Evolutionary conservation across 306 rosid genomes (phyloP), one percentile per base, ranked within the genome.

Genomic region (Sophora flavescens): DNA sequence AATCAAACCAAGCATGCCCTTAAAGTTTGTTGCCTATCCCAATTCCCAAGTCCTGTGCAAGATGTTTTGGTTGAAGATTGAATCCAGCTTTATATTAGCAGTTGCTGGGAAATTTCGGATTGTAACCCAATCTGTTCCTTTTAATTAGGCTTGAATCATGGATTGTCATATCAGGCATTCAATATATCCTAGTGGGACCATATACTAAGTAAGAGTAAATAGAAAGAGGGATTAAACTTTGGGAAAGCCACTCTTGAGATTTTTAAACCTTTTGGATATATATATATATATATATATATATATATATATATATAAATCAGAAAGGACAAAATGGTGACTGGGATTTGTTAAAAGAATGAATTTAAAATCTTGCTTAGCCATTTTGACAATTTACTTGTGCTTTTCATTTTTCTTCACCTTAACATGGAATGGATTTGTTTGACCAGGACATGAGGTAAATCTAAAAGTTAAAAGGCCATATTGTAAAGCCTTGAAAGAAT

Each of bases 51-150:
- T 60, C 48, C 13, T 30, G 66, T 52, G 11, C 38, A 33, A 33
- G 58, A 35, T 11, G 44, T 3, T 36, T 53, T 1, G 53, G n/a
- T 71, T 71, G 68, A 42, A 57, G 35, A 30, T 38, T 56, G 28
- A 54, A 54, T 71, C 36, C 50, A 53, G 11, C 17, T 18, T 71
- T 53, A 30, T 13, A 77, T 39, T 65, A 28, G 63, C 11, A 52
- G 59, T 62, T 79, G 70, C 78, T 44, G 76, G 60, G 84, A 79
- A 83, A 70, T 75, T 78, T 79, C 84, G 42, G 70, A 74, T 59
- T 33, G 63, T 11, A 38, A 15, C 69, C 48, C 48, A 38, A 39
- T 8, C 61, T 70, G 14, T 63, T 72, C 22, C 72, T 76, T 81
- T 22, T 16, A 57, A 41, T 52, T 22, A 69, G 66, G 74, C 59